Conservation (phyloP, 331 rosid species). For the Quercus phellos region DNA sequence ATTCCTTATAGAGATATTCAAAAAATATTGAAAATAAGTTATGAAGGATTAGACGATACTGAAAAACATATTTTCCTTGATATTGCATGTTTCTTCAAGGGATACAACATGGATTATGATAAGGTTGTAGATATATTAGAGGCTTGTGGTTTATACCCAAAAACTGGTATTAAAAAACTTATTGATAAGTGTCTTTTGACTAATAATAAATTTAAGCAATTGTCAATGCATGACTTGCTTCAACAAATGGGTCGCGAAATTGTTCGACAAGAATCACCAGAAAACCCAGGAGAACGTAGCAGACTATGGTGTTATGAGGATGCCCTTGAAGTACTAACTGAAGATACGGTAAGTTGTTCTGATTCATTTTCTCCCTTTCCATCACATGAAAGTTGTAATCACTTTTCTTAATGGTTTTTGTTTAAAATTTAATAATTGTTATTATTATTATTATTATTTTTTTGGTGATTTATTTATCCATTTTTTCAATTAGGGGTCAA, state of each 20-base stretch:
- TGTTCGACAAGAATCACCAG: too few species aligned
- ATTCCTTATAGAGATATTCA: too few species aligned
- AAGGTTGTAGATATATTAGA: neutral
- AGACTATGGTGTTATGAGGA: too few species aligned
- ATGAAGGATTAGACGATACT: slow-evolving; percentile 22
- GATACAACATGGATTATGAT: slow-evolving; percentile 1
- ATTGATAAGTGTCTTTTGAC: slow-evolving; percentile 26
- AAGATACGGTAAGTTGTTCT: neutral
- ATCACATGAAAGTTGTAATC: neutral
- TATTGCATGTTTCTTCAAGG: slow-evolving; percentile 36
- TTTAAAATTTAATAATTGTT: neutral
- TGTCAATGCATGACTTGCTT: neutral
- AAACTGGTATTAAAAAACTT: slow-evolving; percentile 22
- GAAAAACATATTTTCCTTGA: slow-evolving; percentile 32
- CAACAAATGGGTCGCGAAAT: too few species aligned
- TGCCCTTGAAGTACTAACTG: too few species aligned
- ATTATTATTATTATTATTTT: too few species aligned
- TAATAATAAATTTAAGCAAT: neutral
- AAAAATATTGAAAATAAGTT: slow-evolving; percentile 24
- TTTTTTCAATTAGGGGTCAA: too few species aligned
- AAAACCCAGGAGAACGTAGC: too few species aligned
- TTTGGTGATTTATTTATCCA: neutral
- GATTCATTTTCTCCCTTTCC: neutral
- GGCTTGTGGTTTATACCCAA: slow-evolving; percentile 25
- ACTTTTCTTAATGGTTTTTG: neutral